These are phyloP conservation scores for Coemansia sp. DNA, from an alignment of 192 early-diverging fungal species.

Conservation along the genomic window DNA sequence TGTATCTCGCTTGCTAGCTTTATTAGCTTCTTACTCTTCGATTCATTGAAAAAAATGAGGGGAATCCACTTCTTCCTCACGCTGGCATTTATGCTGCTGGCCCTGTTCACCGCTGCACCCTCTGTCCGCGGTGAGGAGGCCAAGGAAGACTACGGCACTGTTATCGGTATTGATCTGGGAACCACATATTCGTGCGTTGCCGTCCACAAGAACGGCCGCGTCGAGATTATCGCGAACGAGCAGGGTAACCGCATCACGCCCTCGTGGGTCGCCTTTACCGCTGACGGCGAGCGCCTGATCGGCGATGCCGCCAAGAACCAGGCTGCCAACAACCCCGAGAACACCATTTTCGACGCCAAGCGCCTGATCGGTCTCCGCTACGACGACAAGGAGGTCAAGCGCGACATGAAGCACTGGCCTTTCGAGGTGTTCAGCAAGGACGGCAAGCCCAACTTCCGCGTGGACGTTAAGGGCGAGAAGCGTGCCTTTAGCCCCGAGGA, in stretches of 20 bases:
- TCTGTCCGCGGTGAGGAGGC: constrained; percentile 46
- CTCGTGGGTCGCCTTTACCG: constrained; percentile 90
- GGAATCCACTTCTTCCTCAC: constrained; percentile 46
- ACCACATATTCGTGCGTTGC: constrained; percentile 93
- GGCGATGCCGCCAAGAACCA: constrained; percentile 97
- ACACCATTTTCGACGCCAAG: constrained; percentile 94
- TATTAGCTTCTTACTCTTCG: neutral
- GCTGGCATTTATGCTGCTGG: constrained; percentile 45
- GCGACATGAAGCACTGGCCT: constrained; percentile 93
- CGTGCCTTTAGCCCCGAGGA: constrained; percentile 92
- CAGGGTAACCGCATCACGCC: constrained; percentile 94
- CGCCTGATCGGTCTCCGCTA: constrained; percentile 88
- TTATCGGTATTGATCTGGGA: constrained; percentile 95
- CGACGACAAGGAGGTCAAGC: constrained; percentile 85
- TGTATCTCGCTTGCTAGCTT: neutral
- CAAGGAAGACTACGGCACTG: constrained; percentile 54
- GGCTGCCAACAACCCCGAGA: constrained; percentile 79
- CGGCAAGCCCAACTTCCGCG: constrained; percentile 79
- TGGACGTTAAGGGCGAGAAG: constrained; percentile 79
- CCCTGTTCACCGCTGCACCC: constrained; percentile 36
- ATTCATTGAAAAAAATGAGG: constrained; percentile 30
- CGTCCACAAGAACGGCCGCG: constrained; percentile 88
- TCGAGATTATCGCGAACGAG: constrained; percentile 98
- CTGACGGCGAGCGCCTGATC: constrained; percentile 81
- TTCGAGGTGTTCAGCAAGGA: constrained; percentile 83